These are phyloP conservation scores for Phaeolepiota aurea DNA, from an alignment of 768 basidiomycete genomes.

Conservation along the genomic window DNA sequence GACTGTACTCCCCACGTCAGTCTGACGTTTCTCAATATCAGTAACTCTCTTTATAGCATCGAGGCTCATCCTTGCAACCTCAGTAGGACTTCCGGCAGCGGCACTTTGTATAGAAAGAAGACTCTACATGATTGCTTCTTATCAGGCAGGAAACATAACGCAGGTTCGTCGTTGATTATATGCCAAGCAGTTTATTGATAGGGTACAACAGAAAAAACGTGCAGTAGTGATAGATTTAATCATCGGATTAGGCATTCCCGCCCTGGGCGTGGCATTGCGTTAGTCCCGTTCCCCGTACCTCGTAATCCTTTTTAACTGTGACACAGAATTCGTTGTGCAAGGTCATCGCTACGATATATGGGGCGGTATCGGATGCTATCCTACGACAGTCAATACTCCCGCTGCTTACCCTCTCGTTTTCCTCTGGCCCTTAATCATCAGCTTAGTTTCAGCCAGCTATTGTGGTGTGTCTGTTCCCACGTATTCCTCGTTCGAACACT, in stretches of 20 bases:
- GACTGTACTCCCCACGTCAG: neutral
- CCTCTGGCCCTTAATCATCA: conserved; percentile 31
- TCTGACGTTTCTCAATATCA: neutral
- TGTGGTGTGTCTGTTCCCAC: conserved; percentile 14
- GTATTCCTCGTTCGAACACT: neutral
- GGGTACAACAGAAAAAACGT: conserved; percentile 49
- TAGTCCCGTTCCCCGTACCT: no score
- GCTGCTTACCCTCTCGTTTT: conserved; percentile 34
- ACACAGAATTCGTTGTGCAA: conserved; percentile 45
- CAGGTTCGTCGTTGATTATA: no score
- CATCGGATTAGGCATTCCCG: conserved; percentile 46
- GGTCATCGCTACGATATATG: conserved; percentile 55
- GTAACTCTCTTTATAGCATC: conserved; percentile 33
- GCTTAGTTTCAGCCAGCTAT: conserved; percentile 28
- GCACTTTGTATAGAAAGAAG: conserved; percentile 54
- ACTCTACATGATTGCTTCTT: conserved; percentile 55
- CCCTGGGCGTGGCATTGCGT: conserved; percentile 40
- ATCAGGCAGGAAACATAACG: no score
- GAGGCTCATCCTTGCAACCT: conserved; percentile 33
- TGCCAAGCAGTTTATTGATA: no score
- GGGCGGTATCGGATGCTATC: conserved; percentile 51
- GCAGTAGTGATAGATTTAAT: conserved; percentile 42
- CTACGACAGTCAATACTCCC: conserved; percentile 38
- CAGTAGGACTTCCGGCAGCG: conserved; percentile 43
- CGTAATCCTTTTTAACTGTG: no score